Evolutionary conservation across 2,329 filamentous ascomycete genomes (phyloP), one percentile per base, ranked within the genome.

Genomic region (Diplodia sapinea): DNA sequence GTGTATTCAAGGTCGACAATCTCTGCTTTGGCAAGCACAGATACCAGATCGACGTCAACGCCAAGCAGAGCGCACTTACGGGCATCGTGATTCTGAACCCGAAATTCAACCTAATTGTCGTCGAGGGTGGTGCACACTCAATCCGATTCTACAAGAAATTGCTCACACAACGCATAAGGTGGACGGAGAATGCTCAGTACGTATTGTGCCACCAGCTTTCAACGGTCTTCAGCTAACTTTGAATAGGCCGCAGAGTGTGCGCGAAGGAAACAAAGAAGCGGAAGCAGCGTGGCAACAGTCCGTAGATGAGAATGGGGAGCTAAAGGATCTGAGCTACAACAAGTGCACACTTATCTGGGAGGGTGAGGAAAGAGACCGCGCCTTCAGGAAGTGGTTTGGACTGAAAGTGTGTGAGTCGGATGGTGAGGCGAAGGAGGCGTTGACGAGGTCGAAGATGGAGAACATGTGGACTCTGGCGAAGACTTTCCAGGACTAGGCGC

Each of bases 391-490:
- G 75, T 98, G 94, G 92, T 86, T 91, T 2, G 93, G 89, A 70
- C 80, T 80, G 29, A 91, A 92, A 76, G 88, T 95, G n/a, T 97
- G 93, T 78, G 95, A 98, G 80, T 94, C 92, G 2, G 95, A 99
- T 77, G 87, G 89, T 12, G 91, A 96, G 76, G 95, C 94, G 5
- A 90, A 92, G 76, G 93, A 97, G 72, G 85, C 89, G 26, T 80
- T 99, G 70, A 82, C 88, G 13, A 87, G 93, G 72, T 88, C 89
- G 6, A 97, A 96, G 83, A 91, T 98, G 86, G 94, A 98, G 73
- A 96, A 91, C 74, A 94, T 99, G 75, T 99, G 95, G 95, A 90
- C 90, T 11, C 81, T 95, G 72, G 94, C 94, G 0, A 96, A 96
- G 83, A 92, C 75, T 59, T 36, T 59, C 36, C 50, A 68, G 38